Percentiles rank a stretch among this genome's conserved stretches.
phyloP scores from a whole-genome alignment of 345 rosid genomes.

The Turritis glabra region DNA sequence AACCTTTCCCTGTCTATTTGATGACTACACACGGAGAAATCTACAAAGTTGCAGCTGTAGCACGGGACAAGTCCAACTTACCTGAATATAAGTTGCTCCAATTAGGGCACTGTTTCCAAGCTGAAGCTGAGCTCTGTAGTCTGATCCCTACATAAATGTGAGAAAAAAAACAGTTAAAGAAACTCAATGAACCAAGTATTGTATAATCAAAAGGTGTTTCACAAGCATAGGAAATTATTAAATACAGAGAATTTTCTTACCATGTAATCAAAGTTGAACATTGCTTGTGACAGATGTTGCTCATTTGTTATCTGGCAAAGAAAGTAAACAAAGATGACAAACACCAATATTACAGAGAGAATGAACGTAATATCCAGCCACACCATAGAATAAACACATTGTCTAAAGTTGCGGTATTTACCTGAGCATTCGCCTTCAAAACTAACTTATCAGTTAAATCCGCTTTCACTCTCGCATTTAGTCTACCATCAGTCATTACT shows the following conservation, averaged over 20 bases:
- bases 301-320: constrained; percentile 73
- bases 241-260: constrained; percentile 36
- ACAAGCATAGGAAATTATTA: background rate
- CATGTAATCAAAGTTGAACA: constrained; percentile 92
- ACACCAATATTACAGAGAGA: background rate
- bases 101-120: constrained; percentile 77
- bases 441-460: constrained; percentile 78
- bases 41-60: background rate
- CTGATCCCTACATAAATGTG: constrained; percentile 57
- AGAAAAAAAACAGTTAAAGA: background rate
- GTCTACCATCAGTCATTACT: constrained; percentile 86
- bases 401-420: constrained; percentile 5
- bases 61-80: constrained; percentile 31
- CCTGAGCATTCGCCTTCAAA: constrained; percentile 91
- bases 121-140: constrained; percentile 85
- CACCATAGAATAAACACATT: background rate
- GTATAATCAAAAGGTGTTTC: constrained; percentile 3
- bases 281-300: constrained; percentile 84
- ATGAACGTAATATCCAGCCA: background rate
- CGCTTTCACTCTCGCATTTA: constrained; percentile 82
- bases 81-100: constrained; percentile 98
- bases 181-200: constrained; percentile 1
- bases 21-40: constrained; percentile 1
- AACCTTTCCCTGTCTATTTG: background rate
- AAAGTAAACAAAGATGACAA: constrained; percentile 23